Evolutionary conservation across 192 early-diverging fungal species (phyloP).

Genomic region (Chytriomyces sp.): DNA sequence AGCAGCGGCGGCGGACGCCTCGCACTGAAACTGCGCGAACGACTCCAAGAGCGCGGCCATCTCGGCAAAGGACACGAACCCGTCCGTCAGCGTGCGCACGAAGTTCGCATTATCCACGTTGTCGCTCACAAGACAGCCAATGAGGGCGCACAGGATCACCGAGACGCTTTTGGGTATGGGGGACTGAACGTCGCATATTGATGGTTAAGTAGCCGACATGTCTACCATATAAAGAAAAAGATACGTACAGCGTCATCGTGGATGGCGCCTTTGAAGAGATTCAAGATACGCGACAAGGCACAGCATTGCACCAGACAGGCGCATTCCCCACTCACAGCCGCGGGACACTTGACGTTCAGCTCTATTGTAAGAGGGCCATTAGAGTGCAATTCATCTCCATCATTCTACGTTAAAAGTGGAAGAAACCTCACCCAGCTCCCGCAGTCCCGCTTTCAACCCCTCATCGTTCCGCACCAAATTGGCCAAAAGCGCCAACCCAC

Average conservation of each 20-base stretch:
- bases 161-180: slow-evolving; percentile 12
- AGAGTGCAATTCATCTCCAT: neutral
- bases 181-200: neutral
- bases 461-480: slow-evolving; percentile 24
- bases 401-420: neutral
- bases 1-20: neutral
- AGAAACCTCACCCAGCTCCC: slow-evolving; percentile 1
- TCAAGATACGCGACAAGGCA: neutral
- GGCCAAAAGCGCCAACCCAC: slow-evolving; percentile 8
- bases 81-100: neutral
- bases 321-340: neutral
- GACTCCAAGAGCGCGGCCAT: slow-evolving; percentile 11
- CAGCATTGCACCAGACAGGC: neutral
- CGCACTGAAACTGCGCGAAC: slow-evolving; percentile 4
- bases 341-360: neutral
- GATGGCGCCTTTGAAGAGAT: slow-evolving; percentile 1
- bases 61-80: neutral
- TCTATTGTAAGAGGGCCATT: neutral
- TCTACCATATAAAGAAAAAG: neutral
- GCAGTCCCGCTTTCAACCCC: neutral
- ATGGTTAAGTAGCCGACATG: neutral
- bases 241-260: neutral
- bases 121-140: slow-evolving; percentile 8
- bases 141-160: slow-evolving; percentile 19
- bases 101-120: neutral